A percentile compares a stretch with the other conserved stretches of the same genome.
Evolutionary conservation across 1,284 basidiomycete genomes (phyloP).

Genomic region (Malassezia sp.): DNA sequence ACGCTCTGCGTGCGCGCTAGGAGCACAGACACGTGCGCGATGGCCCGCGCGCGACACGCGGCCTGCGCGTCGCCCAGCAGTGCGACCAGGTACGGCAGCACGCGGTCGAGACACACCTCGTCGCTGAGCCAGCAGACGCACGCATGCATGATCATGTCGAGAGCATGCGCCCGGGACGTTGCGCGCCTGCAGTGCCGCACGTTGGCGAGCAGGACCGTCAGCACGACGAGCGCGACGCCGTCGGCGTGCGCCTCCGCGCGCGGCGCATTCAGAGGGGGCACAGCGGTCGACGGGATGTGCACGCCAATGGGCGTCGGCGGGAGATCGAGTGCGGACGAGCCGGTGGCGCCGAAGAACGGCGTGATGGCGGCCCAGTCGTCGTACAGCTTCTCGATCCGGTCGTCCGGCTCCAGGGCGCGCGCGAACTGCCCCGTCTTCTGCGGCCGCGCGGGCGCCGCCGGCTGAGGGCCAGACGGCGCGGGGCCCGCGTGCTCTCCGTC

Average conservation of each 20-base stretch:
- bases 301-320: too few relatives aligned
- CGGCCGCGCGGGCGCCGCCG: background rate
- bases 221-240: slow-evolving; percentile 65
- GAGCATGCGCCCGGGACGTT: slow-evolving; percentile 68
- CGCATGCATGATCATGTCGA: slow-evolving; percentile 78
- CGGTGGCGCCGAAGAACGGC: slow-evolving; percentile 18
- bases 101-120: slow-evolving; percentile 85
- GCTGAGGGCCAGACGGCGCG: background rate
- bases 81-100: slow-evolving; percentile 82
- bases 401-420: slow-evolving; percentile 28
- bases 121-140: slow-evolving; percentile 67
- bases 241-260: slow-evolving; percentile 50
- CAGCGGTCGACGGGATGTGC: background rate
- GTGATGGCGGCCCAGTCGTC: slow-evolving; percentile 37
- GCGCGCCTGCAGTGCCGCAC: slow-evolving; percentile 78
- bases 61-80: slow-evolving; percentile 74
- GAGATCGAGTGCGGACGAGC: background rate
- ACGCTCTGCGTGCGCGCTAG: slow-evolving; percentile 75
- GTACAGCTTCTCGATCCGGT: slow-evolving; percentile 39
- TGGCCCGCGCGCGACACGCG: slow-evolving; percentile 56
- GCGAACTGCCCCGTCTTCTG: background rate
- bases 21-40: slow-evolving; percentile 53
- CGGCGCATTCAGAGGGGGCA: slow-evolving; percentile 7
- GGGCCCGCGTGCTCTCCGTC: background rate
- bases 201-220: slow-evolving; percentile 77